These are phyloP conservation scores for Lophiostoma macrostomum DNA, from an alignment of 495 filamentous ascomycete genomes.

Conservation along the genomic window DNA sequence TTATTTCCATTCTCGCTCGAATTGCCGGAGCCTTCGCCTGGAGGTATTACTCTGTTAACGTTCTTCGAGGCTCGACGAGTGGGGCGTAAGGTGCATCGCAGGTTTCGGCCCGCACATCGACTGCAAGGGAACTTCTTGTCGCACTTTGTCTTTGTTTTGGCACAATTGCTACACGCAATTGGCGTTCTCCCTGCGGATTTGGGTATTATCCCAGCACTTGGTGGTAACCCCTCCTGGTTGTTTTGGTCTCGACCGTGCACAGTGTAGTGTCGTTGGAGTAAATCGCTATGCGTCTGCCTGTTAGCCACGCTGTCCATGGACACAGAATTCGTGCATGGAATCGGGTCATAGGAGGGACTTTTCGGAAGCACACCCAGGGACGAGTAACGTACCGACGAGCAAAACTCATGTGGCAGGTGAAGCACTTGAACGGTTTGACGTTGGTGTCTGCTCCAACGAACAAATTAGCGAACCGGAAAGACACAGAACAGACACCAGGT, in stretches of 20 bases:
- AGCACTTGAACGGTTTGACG: conserved; percentile 61
- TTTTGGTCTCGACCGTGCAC: conserved; percentile 43
- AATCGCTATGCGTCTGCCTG: conserved; percentile 45
- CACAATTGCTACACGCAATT: conserved; percentile 46
- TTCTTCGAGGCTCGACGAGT: conserved; percentile 56
- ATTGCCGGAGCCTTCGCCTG: conserved; percentile 19
- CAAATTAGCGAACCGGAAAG: neutral
- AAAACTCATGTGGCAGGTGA: conserved; percentile 59
- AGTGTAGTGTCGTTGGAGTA: conserved; percentile 57
- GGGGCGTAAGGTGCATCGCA: conserved; percentile 54
- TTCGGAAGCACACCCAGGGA: conserved; percentile 5
- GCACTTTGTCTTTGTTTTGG: conserved; percentile 57
- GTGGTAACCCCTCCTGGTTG: conserved; percentile 41
- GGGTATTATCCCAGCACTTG: conserved; percentile 42
- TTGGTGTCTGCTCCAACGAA: conserved; percentile 69
- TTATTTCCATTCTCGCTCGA: conserved; percentile 31
- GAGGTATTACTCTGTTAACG: conserved; percentile 28
- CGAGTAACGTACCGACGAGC: conserved; percentile 58
- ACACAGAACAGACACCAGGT: neutral
- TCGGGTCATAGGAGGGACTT: no score
- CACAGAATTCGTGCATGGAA: no score
- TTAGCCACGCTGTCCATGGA: conserved; percentile 8
- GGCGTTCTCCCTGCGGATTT: conserved; percentile 45
- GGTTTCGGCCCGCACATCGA: conserved; percentile 56
- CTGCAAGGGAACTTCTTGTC: conserved; percentile 63